phyloP scores from a whole-genome alignment of 78 protist species.

The Andalucia godoyi region DNA sequence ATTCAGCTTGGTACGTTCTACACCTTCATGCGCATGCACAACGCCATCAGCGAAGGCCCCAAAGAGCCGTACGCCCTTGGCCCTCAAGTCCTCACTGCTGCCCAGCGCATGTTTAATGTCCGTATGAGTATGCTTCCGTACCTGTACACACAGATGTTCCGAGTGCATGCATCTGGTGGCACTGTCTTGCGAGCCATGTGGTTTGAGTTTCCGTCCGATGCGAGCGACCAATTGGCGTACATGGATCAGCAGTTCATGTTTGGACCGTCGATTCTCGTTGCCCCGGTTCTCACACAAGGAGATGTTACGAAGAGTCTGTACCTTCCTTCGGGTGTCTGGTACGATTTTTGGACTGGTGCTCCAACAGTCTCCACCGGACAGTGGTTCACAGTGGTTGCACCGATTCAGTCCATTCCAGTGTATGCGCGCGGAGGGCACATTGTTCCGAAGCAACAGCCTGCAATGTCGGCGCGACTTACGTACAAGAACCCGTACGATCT shows the following conservation, averaged over 20 bases:
- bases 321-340: constrained; percentile 51
- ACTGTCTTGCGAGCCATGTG: constrained; percentile 39
- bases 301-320: constrained; percentile 29
- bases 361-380: background rate
- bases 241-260: constrained; percentile 52
- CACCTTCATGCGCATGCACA: constrained; percentile 46
- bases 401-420: background rate
- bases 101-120: background rate
- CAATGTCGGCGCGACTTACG: background rate
- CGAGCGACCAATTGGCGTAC: constrained; percentile 4
- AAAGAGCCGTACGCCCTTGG: background rate
- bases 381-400: background rate
- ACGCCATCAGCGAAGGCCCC: background rate
- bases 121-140: background rate
- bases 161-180: constrained; percentile 2
- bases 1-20: constrained; percentile 60
- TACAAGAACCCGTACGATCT: background rate
- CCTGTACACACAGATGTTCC: constrained; percentile 36
- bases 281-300: constrained; percentile 48
- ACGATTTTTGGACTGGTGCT: background rate
- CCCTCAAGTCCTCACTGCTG: background rate
- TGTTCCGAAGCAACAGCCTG: background rate
- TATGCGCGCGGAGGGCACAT: constrained; percentile 10
- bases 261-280: constrained; percentile 41
- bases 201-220: constrained; percentile 41